These are phyloP conservation scores for Myriosclerotinia curreyana DNA, from an alignment of 2,329 filamentous ascomycete species.

Conservation along the genomic window DNA sequence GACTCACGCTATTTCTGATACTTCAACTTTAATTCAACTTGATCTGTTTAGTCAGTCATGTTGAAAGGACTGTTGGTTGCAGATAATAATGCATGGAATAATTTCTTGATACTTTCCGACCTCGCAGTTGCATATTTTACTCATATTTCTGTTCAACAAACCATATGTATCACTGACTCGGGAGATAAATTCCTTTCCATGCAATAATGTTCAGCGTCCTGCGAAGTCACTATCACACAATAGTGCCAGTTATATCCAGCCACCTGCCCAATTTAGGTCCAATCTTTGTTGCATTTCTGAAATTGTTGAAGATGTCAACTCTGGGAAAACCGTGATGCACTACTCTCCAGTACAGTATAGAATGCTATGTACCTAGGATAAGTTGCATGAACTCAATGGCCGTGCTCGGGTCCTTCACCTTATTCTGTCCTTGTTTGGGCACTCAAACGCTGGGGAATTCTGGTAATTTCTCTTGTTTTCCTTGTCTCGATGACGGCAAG, in stretches of 20 bases:
- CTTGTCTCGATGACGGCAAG: constrained; percentile 9
- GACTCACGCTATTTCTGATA: background rate
- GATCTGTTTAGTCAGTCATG: background rate
- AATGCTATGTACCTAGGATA: constrained; percentile 15
- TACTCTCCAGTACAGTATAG: background rate
- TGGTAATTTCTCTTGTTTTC: constrained; percentile 3
- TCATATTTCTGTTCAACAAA: background rate
- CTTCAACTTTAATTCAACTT: background rate
- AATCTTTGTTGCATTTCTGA: background rate
- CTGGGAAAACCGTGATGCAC: background rate
- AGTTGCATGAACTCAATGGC: constrained; percentile 21
- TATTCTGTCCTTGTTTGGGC: constrained; percentile 4
- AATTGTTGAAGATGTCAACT: too few species aligned
- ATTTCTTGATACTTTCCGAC: constrained; percentile 2
- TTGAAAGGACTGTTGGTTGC: background rate
- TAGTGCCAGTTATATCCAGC: background rate
- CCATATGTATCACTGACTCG: constrained; percentile 13
- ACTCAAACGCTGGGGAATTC: constrained; percentile 3
- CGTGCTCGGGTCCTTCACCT: constrained; percentile 15
- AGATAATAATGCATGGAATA: constrained; percentile 7
- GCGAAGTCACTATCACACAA: constrained; percentile 16
- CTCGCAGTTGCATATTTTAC: constrained; percentile 10
- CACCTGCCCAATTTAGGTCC: constrained; percentile 10
- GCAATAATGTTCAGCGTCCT: constrained; percentile 15
- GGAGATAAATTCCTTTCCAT: constrained; percentile 14